Conservation (phyloP, 345 rosid genomes). For the Acer saccharum region DNA sequence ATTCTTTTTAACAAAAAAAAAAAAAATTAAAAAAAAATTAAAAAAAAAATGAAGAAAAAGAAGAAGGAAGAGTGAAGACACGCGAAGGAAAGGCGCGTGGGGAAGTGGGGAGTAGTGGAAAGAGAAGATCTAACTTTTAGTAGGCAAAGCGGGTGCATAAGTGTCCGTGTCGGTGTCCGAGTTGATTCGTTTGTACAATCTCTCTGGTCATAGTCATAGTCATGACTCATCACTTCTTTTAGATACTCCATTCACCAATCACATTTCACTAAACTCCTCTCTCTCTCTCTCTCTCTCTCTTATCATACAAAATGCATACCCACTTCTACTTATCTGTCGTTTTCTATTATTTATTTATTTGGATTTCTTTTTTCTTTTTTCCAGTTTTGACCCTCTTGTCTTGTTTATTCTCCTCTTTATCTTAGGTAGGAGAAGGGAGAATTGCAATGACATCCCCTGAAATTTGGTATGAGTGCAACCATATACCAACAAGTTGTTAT, state of each 20-base stretch:
- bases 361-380: not conserved
- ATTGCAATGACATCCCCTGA: too few species aligned
- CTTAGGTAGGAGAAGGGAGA: too few species aligned
- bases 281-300: not conserved
- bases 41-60: too few species aligned
- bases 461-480: too few species aligned
- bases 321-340: slow-evolving; percentile 16
- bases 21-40: too few species aligned
- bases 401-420: too few species aligned
- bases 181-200: slow-evolving; percentile 16
- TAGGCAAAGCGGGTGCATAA: not conserved
- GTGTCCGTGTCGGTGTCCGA: slow-evolving; percentile 16
- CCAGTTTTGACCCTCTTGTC: slow-evolving; percentile 8
- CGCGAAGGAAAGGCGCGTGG: slow-evolving; percentile 8
- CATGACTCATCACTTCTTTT: not conserved
- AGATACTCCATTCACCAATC: slow-evolving; percentile 31
- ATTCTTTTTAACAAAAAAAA: too few species aligned
- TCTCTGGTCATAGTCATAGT: not conserved
- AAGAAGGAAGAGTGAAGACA: not conserved
- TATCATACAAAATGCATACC: not conserved
- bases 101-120: slow-evolving; percentile 13
- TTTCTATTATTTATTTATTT: not conserved
- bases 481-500: too few species aligned
- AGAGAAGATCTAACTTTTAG: slow-evolving; percentile 19
- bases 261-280: not conserved